Conservation (phyloP, 164 flowering plant species). For the Houttuynia cordata region DNA sequence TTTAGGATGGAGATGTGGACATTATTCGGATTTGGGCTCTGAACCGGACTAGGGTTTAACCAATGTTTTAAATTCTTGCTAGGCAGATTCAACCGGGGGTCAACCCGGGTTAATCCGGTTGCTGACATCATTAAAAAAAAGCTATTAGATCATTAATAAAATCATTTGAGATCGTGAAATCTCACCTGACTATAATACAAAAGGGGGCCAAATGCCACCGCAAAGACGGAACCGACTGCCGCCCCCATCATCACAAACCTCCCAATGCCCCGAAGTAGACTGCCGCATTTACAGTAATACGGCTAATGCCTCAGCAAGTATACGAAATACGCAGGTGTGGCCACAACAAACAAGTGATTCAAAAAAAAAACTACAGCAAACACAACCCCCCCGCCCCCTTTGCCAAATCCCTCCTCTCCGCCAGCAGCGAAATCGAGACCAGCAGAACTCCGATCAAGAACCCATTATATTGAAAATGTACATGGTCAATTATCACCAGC, state of each 20-base stretch:
- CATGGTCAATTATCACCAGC: constrained; percentile 70
- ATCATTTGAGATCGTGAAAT: too few relatives aligned
- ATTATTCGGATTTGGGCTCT: too few relatives aligned
- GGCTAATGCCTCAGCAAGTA: constrained; percentile 81
- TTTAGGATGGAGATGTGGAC: too few relatives aligned
- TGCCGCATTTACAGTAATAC: constrained; percentile 58
- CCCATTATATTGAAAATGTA: constrained; percentile 97
- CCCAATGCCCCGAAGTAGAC: constrained; percentile 34
- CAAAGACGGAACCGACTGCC: constrained; percentile 48
- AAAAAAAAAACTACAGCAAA: constrained; percentile 77
- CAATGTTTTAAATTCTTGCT: too few relatives aligned
- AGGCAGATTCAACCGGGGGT: too few relatives aligned
- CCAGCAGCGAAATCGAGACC: constrained; percentile 58
- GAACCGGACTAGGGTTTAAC: too few relatives aligned
- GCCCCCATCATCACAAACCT: constrained; percentile 54
- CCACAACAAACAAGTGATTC: constrained; percentile 90
- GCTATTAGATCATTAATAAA: not conserved
- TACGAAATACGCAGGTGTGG: constrained; percentile 85
- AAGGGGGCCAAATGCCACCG: constrained; percentile 79
- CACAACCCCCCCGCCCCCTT: constrained; percentile 74
- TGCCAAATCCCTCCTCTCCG: constrained; percentile 67
- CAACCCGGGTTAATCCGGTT: too few relatives aligned
- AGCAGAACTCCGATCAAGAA: constrained; percentile 65
- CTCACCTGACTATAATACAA: constrained; percentile 59
- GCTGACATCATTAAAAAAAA: too few relatives aligned